A percentile compares a stretch with the other conserved stretches of the same genome.
Evolutionary conservation across 805 yeast genomes (phyloP).

Genomic region (Kuraishia piskuri): DNA sequence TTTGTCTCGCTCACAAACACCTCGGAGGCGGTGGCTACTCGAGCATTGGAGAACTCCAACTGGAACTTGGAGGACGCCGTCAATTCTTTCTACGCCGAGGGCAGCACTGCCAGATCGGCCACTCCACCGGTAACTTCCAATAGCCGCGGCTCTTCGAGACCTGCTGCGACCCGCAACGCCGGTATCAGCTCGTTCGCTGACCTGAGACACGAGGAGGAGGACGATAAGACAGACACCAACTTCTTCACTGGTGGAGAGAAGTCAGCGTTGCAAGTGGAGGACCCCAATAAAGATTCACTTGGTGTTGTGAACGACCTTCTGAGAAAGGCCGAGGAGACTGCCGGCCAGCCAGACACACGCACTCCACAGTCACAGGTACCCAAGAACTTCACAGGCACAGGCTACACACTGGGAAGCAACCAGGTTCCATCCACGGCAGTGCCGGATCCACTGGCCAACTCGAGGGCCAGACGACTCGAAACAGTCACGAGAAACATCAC

Average conservation of each 20-base stretch:
- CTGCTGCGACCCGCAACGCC: constrained; percentile 1
- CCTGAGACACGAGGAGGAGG: constrained; percentile 22
- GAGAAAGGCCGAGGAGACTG: constrained; percentile 61
- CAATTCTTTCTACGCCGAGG: constrained; percentile 1
- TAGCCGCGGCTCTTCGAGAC: neutral
- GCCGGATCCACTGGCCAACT: constrained; percentile 22
- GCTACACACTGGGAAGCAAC: constrained; percentile 43
- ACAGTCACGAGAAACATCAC: constrained; percentile 77
- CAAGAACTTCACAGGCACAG: constrained; percentile 38
- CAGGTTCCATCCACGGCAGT: constrained; percentile 22
- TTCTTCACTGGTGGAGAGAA: constrained; percentile 59
- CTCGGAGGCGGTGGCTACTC: constrained; percentile 26
- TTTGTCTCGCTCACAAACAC: constrained; percentile 30
- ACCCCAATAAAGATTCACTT: constrained; percentile 43
- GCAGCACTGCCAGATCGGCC: constrained; percentile 1
- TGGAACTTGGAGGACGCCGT: constrained; percentile 15
- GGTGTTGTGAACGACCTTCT: constrained; percentile 46
- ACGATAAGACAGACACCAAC: constrained; percentile 27
- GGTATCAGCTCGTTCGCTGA: constrained; percentile 24
- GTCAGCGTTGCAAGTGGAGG: constrained; percentile 72
- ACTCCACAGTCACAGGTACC: constrained; percentile 15
- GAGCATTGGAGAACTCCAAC: constrained; percentile 23
- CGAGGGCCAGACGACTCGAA: constrained; percentile 19
- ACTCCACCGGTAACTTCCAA: constrained; percentile 1
- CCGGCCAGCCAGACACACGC: constrained; percentile 34